These are phyloP conservation scores for Emericellopsis terricola DNA, from an alignment of 495 filamentous ascomycete genomes.

Conservation along the genomic window DNA sequence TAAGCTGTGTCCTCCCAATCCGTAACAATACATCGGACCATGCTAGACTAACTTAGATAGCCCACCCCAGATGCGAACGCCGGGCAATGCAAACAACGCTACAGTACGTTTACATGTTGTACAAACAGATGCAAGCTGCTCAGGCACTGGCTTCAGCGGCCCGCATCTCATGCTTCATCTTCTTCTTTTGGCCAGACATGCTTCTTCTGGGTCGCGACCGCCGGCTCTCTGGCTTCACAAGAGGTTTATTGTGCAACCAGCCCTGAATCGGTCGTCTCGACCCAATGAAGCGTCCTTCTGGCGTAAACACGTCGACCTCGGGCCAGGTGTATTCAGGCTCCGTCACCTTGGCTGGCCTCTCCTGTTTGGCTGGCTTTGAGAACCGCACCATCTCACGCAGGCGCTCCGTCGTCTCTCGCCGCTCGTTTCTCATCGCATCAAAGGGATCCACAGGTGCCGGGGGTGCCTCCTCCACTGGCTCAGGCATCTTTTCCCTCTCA, in stretches of 20 bases:
- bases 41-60: too few species aligned
- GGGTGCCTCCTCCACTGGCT: neutral
- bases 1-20: too few species aligned
- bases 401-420: neutral
- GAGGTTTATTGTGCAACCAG: conserved; percentile 33
- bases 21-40: too few species aligned
- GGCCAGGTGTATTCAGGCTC: conserved; percentile 29
- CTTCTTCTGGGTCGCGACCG: conserved; percentile 29
- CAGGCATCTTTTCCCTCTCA: conserved; percentile 4
- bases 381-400: too few species aligned
- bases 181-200: conserved; percentile 42
- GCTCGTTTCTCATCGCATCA: neutral
- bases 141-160: conserved; percentile 3
- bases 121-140: neutral
- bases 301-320: conserved; percentile 67
- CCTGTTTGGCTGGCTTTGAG: neutral
- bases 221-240: conserved; percentile 6
- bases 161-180: conserved; percentile 16
- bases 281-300: conserved; percentile 61
- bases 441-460: conserved; percentile 1
- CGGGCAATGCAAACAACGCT: neutral
- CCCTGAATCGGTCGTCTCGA: conserved; percentile 54
- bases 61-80: neutral
- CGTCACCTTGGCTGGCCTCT: neutral
- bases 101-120: neutral